Percentiles rank a stretch among this genome's conserved stretches.
Evolutionary conservation across 306 rosid genomes (phyloP).

Genomic region (Prunus salicina): DNA sequence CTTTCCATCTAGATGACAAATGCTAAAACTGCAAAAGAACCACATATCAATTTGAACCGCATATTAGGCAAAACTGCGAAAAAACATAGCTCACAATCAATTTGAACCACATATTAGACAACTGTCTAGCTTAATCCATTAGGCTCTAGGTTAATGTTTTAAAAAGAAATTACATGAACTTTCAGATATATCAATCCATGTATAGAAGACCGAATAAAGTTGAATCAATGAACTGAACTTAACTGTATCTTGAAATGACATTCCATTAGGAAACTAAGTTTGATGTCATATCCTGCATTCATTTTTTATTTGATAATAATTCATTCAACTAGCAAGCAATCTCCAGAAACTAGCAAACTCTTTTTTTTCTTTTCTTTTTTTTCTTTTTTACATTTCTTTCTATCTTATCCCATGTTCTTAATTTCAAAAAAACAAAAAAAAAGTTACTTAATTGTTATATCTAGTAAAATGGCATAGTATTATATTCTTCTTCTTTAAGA

Average conservation of each 20-base stretch:
- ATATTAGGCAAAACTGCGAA: not conserved
- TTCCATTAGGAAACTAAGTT: not conserved
- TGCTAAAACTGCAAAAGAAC: not conserved
- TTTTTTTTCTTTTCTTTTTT: too few species aligned
- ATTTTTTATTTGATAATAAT: not conserved
- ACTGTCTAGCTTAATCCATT: not conserved
- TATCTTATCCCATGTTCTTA: not conserved
- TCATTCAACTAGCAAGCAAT: not conserved
- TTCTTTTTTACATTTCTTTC: not conserved
- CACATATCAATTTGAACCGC: not conserved
- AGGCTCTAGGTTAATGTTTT: not conserved
- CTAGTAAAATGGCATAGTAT: not conserved
- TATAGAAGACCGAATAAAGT: not conserved
- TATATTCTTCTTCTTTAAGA: not conserved
- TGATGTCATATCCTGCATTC: not conserved
- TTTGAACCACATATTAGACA: not conserved
- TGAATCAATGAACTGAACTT: not conserved
- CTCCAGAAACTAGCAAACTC: not conserved
- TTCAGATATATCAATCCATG: not conserved
- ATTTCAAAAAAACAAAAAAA: not conserved
- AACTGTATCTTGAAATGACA: not conserved
- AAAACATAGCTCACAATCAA: too few species aligned
- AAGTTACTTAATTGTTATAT: not conserved
- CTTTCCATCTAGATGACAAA: not conserved
- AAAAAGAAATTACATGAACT: not conserved